phyloP scores from a whole-genome alignment of 805 yeast species.

The Ogataea nonfermentans region DNA sequence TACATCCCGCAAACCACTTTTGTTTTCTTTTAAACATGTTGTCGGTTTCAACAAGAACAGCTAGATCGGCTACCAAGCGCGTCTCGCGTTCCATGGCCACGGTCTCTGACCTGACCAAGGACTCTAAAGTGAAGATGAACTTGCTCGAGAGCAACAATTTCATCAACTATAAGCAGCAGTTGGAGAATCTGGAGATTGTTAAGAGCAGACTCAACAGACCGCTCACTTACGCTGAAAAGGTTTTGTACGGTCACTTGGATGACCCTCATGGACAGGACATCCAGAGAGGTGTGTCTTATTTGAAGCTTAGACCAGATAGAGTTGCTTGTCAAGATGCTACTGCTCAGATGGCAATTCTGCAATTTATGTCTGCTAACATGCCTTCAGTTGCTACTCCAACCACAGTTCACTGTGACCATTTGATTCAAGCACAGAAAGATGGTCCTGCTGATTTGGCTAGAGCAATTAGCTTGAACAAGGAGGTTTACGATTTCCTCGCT shows the following conservation, averaged over 20 bases:
- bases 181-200: conserved; percentile 85
- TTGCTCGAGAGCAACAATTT: conserved; percentile 77
- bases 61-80: conserved; percentile 27
- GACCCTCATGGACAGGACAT: conserved; percentile 76
- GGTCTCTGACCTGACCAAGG: conserved; percentile 48
- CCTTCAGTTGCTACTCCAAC: conserved; percentile 86
- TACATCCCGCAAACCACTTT: conserved; percentile 10
- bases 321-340: conserved; percentile 99
- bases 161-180: conserved; percentile 87
- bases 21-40: conserved; percentile 25
- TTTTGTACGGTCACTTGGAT: conserved; percentile 87
- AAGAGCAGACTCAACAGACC: conserved; percentile 70
- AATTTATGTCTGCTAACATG: conserved; percentile 97
- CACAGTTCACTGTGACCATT: conserved; percentile 96
- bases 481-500: conserved; percentile 92
- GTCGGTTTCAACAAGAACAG: conserved; percentile 30
- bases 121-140: conserved; percentile 50
- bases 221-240: conserved; percentile 91
- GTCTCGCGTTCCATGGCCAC: conserved; percentile 50
- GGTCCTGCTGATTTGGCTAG: conserved; percentile 78
- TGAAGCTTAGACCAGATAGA: conserved; percentile 93
- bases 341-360: conserved; percentile 98
- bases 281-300: conserved; percentile 82
- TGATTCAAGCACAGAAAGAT: conserved; percentile 94
- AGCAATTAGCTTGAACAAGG: conserved; percentile 84